phyloP scores from a whole-genome alignment of 1,284 basidiomycete species.

The Ceratobasidium sp. region DNA sequence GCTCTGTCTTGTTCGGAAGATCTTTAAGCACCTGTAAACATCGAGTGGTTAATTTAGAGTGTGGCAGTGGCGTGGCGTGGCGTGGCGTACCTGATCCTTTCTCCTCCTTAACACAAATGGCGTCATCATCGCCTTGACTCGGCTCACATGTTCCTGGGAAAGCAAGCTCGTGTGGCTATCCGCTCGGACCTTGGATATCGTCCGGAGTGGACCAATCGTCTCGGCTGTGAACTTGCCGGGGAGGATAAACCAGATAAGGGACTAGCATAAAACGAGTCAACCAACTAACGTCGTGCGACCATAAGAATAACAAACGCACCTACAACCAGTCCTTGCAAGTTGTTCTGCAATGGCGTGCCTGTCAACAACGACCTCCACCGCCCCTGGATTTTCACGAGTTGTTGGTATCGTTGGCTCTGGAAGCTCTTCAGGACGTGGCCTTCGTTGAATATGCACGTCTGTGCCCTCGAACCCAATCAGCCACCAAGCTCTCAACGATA shows the following conservation, averaged over 20 bases:
- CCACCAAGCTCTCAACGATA: not conserved
- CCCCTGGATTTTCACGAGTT: conserved; percentile 86
- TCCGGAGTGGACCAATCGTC: conserved; percentile 79
- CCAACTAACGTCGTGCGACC: not conserved
- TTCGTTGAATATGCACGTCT: conserved; percentile 95
- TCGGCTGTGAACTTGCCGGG: conserved; percentile 88
- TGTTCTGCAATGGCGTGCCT: conserved; percentile 94
- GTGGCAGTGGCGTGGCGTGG: not conserved
- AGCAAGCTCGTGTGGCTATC: conserved; percentile 88
- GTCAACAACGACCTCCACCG: conserved; percentile 94
- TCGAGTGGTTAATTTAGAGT: not conserved
- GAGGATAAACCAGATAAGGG: conserved; percentile 97
- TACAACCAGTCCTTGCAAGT: conserved; percentile 95
- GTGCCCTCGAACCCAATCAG: conserved; percentile 37
- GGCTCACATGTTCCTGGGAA: conserved; percentile 88
- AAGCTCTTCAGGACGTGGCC: conserved; percentile 98
- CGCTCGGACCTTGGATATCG: conserved; percentile 97
- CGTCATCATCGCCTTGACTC: conserved; percentile 99
- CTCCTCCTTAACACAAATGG: conserved; percentile 96
- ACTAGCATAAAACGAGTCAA: conserved; percentile 64
- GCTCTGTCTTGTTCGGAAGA: conserved; percentile 91
- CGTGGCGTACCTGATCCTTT: conserved; percentile 81
- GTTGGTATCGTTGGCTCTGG: conserved; percentile 93
- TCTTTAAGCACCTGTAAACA: conserved; percentile 84
- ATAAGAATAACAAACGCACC: conserved; percentile 55